Base-by-base conservation (phyloP, 768 basidiomycete species). In the Crassisporium funariophilum region DNA sequence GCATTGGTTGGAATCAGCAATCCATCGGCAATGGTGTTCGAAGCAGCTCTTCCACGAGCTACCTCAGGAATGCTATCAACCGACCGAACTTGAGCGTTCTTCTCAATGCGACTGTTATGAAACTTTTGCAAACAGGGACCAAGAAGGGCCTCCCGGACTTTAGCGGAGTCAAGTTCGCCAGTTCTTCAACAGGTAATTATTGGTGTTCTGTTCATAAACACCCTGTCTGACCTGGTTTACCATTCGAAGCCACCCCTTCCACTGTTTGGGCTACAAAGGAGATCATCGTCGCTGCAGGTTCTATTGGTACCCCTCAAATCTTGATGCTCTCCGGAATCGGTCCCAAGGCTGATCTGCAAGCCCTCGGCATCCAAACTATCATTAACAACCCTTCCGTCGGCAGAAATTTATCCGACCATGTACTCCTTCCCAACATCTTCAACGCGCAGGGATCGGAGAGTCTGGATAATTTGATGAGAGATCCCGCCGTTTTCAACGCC, bases 261-360 rank as follows among this genome's bases (percentile, higher is more conserved):
- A 44, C 27, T 51, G 55, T 51, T 47, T 52, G 37, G 25, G 49
- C 46, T 25, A 50, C 1, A 22, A 41, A 62, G 50, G 45, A 65
- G 49, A 39, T 53, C n/a, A 53, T 68, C 53, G 36, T 58, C 6
- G 56, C 50, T 2, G 60, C 56, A 4, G 60, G 63, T 0, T 41
- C 51, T 2, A 46, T 59, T 13, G 57, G 59, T 17, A 52, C 60
- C 13, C 46, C 57, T 0, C 60, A 61, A 16, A 48, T 64, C 17
- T 49, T 60, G 8, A 41, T 53, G 19, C 52, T 59, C 4, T 62
- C 63, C 10, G 63, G 63, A 11, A 57, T 64, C 13, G 57, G 59
- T 4, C 29, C 53, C 22, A 22, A 22, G 5, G 22, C 36, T 2
- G 53, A 55, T 17, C 51, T 63, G 4, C 33, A 42, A n/a, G 35